These are phyloP conservation scores for Yamadazyma taylorii DNA, from an alignment of 1,139 yeast species.

Conservation along the genomic window DNA sequence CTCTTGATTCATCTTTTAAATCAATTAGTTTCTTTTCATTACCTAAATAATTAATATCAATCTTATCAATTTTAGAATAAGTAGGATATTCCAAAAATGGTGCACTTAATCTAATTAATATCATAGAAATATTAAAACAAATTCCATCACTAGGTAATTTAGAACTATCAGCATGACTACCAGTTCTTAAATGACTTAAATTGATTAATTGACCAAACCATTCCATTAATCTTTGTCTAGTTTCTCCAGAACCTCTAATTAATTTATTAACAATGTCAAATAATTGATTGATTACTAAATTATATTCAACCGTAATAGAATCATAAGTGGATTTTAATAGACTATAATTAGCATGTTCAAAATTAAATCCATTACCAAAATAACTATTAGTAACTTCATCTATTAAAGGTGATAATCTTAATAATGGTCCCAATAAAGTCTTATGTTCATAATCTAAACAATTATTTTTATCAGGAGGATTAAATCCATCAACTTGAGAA, in stretches of 20 bases:
- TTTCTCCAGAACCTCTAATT: slow-evolving; percentile 68
- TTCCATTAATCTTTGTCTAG: slow-evolving; percentile 61
- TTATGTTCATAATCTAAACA: slow-evolving; percentile 54
- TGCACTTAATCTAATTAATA: slow-evolving; percentile 69
- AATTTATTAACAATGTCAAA: slow-evolving; percentile 71
- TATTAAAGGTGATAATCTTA: slow-evolving; percentile 72
- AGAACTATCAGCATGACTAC: slow-evolving; percentile 74
- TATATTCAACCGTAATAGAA: slow-evolving; percentile 61
- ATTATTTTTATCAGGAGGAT: slow-evolving; percentile 43
- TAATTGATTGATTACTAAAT: slow-evolving; percentile 55
- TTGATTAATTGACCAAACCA: slow-evolving; percentile 76
- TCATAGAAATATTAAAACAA: slow-evolving; percentile 71
- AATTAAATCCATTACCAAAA: slow-evolving; percentile 44
- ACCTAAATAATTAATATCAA: slow-evolving; percentile 63
- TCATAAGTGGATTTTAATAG: slow-evolving; percentile 51
- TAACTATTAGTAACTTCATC: slow-evolving; percentile 42
- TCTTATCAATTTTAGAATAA: slow-evolving; percentile 67
- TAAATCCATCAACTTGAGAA: slow-evolving; percentile 56
- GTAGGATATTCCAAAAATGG: slow-evolving; percentile 77
- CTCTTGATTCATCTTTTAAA: slow-evolving; percentile 77
- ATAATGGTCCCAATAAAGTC: slow-evolving; percentile 75
- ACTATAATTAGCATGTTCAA: slow-evolving; percentile 34
- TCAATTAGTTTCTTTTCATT: slow-evolving; percentile 50
- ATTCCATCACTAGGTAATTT: slow-evolving; percentile 77
- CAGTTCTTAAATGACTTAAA: slow-evolving; percentile 81